Base-by-base conservation (phyloP, 352 stramenopile species). In the Thalassiosira hispida region DNA sequence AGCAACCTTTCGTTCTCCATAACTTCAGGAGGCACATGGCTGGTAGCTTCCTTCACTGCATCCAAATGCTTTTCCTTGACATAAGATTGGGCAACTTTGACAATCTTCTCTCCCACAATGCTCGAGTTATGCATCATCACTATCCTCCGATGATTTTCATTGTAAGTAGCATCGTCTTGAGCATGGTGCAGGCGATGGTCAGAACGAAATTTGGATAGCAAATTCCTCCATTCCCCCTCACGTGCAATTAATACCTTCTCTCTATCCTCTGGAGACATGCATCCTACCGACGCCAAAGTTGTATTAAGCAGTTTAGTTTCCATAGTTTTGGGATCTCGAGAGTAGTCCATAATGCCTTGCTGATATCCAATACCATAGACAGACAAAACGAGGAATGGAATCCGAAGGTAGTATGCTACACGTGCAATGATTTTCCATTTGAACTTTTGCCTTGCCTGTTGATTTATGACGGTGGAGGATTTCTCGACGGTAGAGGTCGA, bases 281-380 rank as follows among this genome's bases (percentile, higher is more conserved):
- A 86, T 29, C 66, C 66, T 9, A 81, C 81, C 0, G 51, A 60
- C 7, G 66, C 69, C 12, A 88, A 64, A 9, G 87, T 76, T 29
- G 64, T 76, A 11, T 85, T 25, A n/a, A 91, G 59, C 23, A 89
- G 51, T 44, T 62, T 59, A 23, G 66, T 12, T 66, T 86, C 60
- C 62, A 78, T 84, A 49, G 67, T 63, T 40, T 75, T 49, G 2
- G 82, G 79, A 56, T 85, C 68, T n/a, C 79, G 47, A 22, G 70
- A 53, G 60, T 80, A 84, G 35, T 89, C 85, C 61, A 86, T 83
- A 44, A 88, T 88, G 9, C 88, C 88, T 53, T 90, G 83, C 76
- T 92, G 84, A 61, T 92, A 92, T 22, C 88, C 88, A 16, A 93
- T 79, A 6, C 73, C 74, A 64, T 90, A 93, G 0, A 93, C 77